Conservation (phyloP, 1,139 yeast genomes). For the Yamadazyma trypodendri region DNA sequence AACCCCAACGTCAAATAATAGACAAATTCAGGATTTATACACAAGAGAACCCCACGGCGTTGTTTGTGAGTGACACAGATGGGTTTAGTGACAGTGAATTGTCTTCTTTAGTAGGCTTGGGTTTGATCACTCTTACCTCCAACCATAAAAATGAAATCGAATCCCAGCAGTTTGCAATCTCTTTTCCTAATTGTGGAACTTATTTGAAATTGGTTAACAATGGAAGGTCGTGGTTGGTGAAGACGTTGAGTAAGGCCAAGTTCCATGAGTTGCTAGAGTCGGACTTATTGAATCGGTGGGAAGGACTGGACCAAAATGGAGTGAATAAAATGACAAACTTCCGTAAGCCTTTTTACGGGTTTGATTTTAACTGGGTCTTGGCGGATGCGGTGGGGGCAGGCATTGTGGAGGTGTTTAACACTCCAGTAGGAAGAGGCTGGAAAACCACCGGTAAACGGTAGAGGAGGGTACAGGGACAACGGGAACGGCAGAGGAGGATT, state of each 20-base stretch:
- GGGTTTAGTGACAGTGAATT: slow-evolving; percentile 29
- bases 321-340: slow-evolving; percentile 40
- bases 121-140: slow-evolving; percentile 54
- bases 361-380: slow-evolving; percentile 59
- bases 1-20: slow-evolving; percentile 10
- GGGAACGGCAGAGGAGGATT: neutral
- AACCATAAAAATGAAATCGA: slow-evolving; percentile 50
- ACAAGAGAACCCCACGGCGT: slow-evolving; percentile 27
- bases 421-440: slow-evolving; percentile 75
- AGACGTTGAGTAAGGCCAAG: slow-evolving; percentile 39
- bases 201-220: slow-evolving; percentile 47
- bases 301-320: slow-evolving; percentile 31
- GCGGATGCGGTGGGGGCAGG: slow-evolving; percentile 74
- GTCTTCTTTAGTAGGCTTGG: slow-evolving; percentile 42
- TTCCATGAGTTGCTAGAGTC: slow-evolving; percentile 57
- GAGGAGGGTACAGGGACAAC: neutral
- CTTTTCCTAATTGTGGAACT: slow-evolving; percentile 65
- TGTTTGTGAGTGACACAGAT: slow-evolving; percentile 26
- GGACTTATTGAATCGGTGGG: slow-evolving; percentile 49
- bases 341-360: slow-evolving; percentile 60
- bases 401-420: slow-evolving; percentile 59
- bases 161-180: slow-evolving; percentile 43
- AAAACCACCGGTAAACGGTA: slow-evolving; percentile 52
- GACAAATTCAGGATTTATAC: slow-evolving; percentile 26
- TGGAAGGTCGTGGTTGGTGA: slow-evolving; percentile 53